Evolutionary conservation across 2,329 filamentous ascomycete genomes (phyloP), one percentile per base, ranked within the genome.

Genomic region (Kalmusia sp.): DNA sequence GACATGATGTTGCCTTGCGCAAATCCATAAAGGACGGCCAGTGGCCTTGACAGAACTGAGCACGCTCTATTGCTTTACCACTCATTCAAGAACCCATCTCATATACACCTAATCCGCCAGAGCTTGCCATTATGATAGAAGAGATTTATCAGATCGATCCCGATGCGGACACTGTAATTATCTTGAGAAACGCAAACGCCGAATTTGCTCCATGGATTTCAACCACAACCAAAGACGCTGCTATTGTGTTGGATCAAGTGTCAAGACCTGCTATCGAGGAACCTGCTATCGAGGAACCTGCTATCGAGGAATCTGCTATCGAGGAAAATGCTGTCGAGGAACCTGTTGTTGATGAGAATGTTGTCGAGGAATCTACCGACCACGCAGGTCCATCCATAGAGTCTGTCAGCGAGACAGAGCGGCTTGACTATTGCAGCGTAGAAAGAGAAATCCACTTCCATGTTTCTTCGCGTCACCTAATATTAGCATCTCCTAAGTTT

Each of bases 401-500:
- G 28, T 19, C 37, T 6, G 49, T 21, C 19, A 21, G 14, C 30
- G 40, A 51, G 31, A 14, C 30, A 14, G n/a, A n/a, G n/a, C n/a
- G n/a, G n/a, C n/a, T n/a, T n/a, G n/a, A n/a, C n/a, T n/a, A 51
- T 19, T 28, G 35, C n/a, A 11, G 17, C 15, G 15, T 33, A 52
- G 38, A 34, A 48, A 34, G 47, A 43, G 21, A 40, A 21, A 47
- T 54, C 17, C 47, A 51, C 22, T 54, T 51, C 31, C 41, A 19
- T 30, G 52, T 54, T 21, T 50, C 46, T 4, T 51, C 46, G 15
- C 40, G 35, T 8, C 47, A 51, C 25, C 38, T 54, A n/a, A 51
- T 51, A 22, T 17, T 39, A 19, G 52, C 47, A 3, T 51, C 52
- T 7, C 34, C 47, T 8, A 38, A 22, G 28, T 51, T 58, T 25